Base-by-base conservation (phyloP, 495 filamentous ascomycete species). In the Tuber umbilicatum region DNA sequence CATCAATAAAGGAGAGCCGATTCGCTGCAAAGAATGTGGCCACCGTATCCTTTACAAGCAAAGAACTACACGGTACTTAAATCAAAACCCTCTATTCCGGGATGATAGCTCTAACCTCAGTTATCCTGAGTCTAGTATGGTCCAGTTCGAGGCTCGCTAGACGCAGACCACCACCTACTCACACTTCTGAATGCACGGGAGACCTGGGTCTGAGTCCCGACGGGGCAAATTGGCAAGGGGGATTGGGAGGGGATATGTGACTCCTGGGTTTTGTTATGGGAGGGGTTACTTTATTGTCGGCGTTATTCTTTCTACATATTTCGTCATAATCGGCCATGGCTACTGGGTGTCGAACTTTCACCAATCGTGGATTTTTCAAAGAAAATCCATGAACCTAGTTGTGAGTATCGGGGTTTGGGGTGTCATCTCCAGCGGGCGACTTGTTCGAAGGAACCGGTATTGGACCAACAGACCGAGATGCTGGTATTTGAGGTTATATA, bases 41-140 rank as follows among this genome's bases (percentile, higher is more conserved):
- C 93, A 97, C 82, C 91, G 95, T 75, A 93, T 99, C 71, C 85
- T 99, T 75, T 97, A 97, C 84, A 99, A 99, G 88, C 93, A 97
- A 89, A 85, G 95, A 80, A 99, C 95, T 43, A 97, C 97, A 87
- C 88, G 96, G 95, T 97, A 83, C 84, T 90, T 83, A 75, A 35
- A 35, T 64, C 41, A 71, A 64, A 6, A 35, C 68, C 31, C 37
- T 35, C 41, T 42, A 37, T 60, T 12, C 69, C 70, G 55, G 10
- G 14, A 35, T 55, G 21, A 79, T 35, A 43, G 14, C 40, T 40
- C 39, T 72, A 77, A 45, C 35, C 35, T 55, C 40, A 40, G n/a
- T 40, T 71, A 37, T 35, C 37, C 35, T 41, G 70, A 27, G 39
- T 69, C 45, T 74, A 87, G 87, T 89, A 98, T 99, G 94, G 94